Evolutionary conservation across 192 early-diverging fungal genomes (phyloP).

Genomic region (Geranomyces michiganensis): DNA sequence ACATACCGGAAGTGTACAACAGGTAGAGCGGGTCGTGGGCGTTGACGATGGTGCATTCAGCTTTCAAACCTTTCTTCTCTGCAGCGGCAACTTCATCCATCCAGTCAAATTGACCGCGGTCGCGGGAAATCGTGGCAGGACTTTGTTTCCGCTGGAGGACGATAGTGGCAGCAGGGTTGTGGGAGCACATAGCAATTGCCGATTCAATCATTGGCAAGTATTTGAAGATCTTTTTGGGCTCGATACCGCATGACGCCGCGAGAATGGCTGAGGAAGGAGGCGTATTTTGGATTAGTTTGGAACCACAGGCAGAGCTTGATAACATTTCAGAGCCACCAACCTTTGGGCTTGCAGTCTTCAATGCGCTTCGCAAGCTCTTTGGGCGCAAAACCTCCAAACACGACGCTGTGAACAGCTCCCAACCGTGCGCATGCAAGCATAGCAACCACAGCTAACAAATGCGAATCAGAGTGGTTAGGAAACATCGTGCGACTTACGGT

Average conservation of each 20-base stretch:
- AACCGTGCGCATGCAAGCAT: conserved; percentile 86
- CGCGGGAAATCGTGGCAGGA: conserved; percentile 47
- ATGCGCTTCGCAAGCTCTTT: conserved; percentile 76
- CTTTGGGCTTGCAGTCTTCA: conserved; percentile 71
- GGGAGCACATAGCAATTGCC: conserved; percentile 59
- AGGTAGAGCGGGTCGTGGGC: conserved; percentile 79
- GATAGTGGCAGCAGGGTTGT: conserved; percentile 55
- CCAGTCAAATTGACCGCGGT: conserved; percentile 62
- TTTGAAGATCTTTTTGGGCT: conserved; percentile 66
- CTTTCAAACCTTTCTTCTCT: conserved; percentile 21
- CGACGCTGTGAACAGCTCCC: conserved; percentile 82
- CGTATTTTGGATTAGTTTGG: too few relatives aligned
- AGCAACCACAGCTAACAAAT: conserved; percentile 59
- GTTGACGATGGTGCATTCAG: conserved; percentile 58
- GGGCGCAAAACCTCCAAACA: conserved; percentile 66
- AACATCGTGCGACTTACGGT: conserved; percentile 24
- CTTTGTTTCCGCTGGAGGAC: conserved; percentile 72
- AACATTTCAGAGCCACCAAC: not conserved
- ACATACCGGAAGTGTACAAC: conserved; percentile 56
- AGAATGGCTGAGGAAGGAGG: conserved; percentile 56
- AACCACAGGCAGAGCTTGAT: too few relatives aligned
- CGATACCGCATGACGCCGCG: conserved; percentile 78
- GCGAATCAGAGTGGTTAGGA: not conserved
- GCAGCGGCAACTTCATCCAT: conserved; percentile 51
- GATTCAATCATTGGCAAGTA: conserved; percentile 78